phyloP scores from a whole-genome alignment of 2,329 filamentous ascomycete genomes.

The Ophiognomonia clavigignenti-juglandacearum region DNA sequence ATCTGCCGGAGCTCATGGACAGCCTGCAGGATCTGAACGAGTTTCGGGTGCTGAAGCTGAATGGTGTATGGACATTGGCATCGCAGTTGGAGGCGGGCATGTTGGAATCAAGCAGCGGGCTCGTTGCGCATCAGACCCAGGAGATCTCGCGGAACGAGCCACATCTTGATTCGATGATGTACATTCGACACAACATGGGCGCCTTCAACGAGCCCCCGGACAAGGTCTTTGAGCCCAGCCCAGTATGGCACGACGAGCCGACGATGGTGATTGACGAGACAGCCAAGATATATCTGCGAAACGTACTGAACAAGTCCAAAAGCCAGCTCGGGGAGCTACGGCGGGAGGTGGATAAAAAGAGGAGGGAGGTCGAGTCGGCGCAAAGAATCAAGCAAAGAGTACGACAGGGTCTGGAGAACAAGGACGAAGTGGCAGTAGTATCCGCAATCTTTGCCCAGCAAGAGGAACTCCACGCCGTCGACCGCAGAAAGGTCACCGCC shows the following conservation, averaged over 20 bases:
- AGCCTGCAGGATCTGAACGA: conserved; percentile 92
- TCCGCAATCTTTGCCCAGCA: conserved; percentile 78
- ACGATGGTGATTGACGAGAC: conserved; percentile 79
- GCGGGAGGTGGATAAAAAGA: conserved; percentile 79
- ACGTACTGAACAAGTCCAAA: conserved; percentile 89
- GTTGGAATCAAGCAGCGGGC: conserved; percentile 66
- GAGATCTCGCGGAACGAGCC: conserved; percentile 89
- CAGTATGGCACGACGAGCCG: conserved; percentile 94
- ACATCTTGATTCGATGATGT: conserved; percentile 94
- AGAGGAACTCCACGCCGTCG: conserved; percentile 78
- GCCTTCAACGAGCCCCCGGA: conserved; percentile 79
- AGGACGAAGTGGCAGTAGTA: conserved; percentile 83
- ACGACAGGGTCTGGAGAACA: conserved; percentile 77
- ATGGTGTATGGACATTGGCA: conserved; percentile 78
- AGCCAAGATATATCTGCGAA: conserved; percentile 86
- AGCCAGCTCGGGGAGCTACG: conserved; percentile 73
- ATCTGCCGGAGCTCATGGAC: conserved; percentile 88
- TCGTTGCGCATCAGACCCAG: conserved; percentile 66
- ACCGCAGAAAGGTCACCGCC: conserved; percentile 77
- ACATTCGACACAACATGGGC: conserved; percentile 83
- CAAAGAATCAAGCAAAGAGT: conserved; percentile 71
- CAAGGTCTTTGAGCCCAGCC: conserved; percentile 86
- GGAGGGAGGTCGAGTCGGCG: conserved; percentile 74
- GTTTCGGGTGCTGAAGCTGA: conserved; percentile 78
- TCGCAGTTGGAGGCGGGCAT: conserved; percentile 76